Base-by-base conservation (phyloP, 2,329 filamentous ascomycete species). In the Thelonectria blattea region DNA sequence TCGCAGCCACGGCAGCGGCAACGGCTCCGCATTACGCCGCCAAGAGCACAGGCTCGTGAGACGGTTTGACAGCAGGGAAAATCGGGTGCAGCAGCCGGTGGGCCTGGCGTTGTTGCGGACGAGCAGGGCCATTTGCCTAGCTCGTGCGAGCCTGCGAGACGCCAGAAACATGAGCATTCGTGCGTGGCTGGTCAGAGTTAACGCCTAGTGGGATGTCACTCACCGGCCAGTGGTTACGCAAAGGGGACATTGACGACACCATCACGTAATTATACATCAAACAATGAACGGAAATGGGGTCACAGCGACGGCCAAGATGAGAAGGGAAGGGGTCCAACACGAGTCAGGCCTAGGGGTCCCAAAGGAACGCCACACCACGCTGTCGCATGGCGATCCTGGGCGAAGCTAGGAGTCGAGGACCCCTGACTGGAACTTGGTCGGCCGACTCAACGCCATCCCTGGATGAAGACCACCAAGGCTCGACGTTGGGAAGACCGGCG, bases 21-120 rank as follows among this genome's bases (percentile, higher is more conserved):
- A 30, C 20, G 46, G 47, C 27, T 52, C 37, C 18, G 52, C 52
- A 32, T 41, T 55, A 30, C 14, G 10, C 9, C 46, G 18, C 22
- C 50, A 20, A 49, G 57, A 43, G 32, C n/a, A 37, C 41, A 30
- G 34, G 47, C 7, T 37, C 34, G 15, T 15, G 42, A 43, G 17
- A 51, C 22, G 12, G 47, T 32, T 56, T 51, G 47, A 56, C 52
- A 54, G 52, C 39, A 52, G 49, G 32, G 32, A 56, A 56, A 56
- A 56, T 56, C 47, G 57, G 52, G 52, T 46, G 52, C 32, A 30
- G 5, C 46, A 20, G 45, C 37, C 50, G 57, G 57, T 59, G 51
- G 51, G 30, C 57, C 46, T 22, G 39, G 52, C 46, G 52, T 55
- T 47, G 42, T 46, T n/a, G n/a, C n/a, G 53, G 52, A 50, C 51